phyloP scores from a whole-genome alignment of 768 basidiomycete genomes.

The Pleurotus eryngii region DNA sequence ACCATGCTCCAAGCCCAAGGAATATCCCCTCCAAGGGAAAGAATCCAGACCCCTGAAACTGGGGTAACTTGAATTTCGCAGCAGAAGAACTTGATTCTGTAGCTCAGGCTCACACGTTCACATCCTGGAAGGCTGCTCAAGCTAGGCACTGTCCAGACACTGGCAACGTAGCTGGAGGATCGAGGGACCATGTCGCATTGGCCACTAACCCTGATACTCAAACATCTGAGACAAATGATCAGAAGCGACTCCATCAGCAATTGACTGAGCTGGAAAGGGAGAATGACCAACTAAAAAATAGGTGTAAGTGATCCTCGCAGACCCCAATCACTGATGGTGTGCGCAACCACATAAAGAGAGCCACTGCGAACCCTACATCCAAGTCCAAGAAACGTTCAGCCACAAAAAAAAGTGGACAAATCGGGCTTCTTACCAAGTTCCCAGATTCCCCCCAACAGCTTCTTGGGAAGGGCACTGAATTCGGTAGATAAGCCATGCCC shows the following conservation, averaged over 20 bases:
- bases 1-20: neutral
- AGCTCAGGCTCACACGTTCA: constrained; percentile 10
- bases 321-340: neutral
- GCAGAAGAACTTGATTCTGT: constrained; percentile 15
- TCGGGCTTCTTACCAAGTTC: neutral
- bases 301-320: neutral
- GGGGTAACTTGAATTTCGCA: constrained; percentile 15
- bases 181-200: neutral
- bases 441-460: neutral
- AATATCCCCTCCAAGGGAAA: constrained; percentile 37
- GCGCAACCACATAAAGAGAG: neutral
- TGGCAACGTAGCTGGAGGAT: neutral
- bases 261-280: neutral
- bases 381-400: neutral
- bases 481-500: neutral
- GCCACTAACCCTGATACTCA: neutral
- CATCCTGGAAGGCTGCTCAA: neutral
- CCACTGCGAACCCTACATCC: neutral
- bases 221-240: neutral
- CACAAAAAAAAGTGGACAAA: neutral
- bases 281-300: neutral
- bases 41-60: constrained; percentile 17
- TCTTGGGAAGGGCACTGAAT: neutral
- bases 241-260: neutral
- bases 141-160: neutral